Evolutionary conservation across 2,329 filamentous ascomycete species (phyloP), one percentile per base, ranked within the genome.

Genomic region (Phyllosticta capitalensis): DNA sequence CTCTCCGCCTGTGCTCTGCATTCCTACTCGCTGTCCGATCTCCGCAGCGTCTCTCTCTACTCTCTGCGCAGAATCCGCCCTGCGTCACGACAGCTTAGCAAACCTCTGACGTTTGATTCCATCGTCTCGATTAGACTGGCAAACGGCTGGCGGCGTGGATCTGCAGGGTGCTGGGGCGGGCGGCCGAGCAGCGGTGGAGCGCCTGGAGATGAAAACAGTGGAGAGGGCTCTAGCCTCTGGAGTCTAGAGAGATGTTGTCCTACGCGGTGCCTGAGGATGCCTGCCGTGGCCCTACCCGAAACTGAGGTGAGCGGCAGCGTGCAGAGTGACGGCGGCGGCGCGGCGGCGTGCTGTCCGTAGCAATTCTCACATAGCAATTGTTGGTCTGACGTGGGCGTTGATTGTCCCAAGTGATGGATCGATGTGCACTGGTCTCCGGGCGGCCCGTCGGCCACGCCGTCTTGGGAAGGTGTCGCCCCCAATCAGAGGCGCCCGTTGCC

Each of bases 151-250:
- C 56, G 49, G 52, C 56, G 38, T 58, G 56, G 56, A 59, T 59
- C 56, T 59, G 56, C 56, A 59, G 56, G 56, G 56, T 54, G 50
- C 56, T 51, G 56, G 56, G 56, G 52, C 56, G 24, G 50, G 56
- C 50, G 50, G 38, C 54, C 54, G 56, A 52, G 51, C 56, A 59
- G 56, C 56, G 52, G 56, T 59, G 52, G 56, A 54, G 51, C 56
- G 38, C 56, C 56, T 59, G 56, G 56, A 59, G 56, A 59, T 54
- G 56, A 51, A 33, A 59, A 54, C 30, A 50, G 56, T 59, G 56
- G 56, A 54, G 56, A 20, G 30, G 38, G 53, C 53, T 59, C n/a
- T 30, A 59, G 56, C 52, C 56, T 49, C 49, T 51, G 30, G 28
- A 52, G 49, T 49, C 56, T 54, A 50, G 52, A n/a, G 22, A 51